These are phyloP conservation scores for Acanthamoeba castellanii DNA, from an alignment of 208 protist genomes.

Conservation along the genomic window DNA sequence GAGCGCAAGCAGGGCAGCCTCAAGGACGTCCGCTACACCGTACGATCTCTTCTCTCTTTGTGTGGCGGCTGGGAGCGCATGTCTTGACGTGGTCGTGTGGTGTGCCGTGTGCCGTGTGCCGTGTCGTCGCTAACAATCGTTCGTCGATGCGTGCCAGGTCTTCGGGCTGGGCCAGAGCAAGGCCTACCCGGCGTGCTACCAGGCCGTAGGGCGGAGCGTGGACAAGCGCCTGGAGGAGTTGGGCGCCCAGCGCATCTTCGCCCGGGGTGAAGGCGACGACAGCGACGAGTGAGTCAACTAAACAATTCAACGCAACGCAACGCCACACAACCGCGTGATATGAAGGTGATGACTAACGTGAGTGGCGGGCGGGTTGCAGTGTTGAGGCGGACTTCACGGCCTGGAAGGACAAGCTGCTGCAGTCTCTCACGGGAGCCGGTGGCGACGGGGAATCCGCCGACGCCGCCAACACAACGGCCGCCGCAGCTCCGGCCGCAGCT, in stretches of 20 bases:
- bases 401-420: constrained; percentile 84
- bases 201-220: constrained; percentile 85
- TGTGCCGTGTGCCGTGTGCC: background rate
- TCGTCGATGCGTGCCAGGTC: constrained; percentile 72
- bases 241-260: constrained; percentile 83
- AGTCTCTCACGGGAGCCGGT: background rate
- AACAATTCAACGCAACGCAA: background rate
- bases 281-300: constrained; percentile 79
- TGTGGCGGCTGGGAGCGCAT: background rate
- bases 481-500: background rate
- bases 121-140: background rate
- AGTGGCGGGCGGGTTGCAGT: background rate
- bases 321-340: background rate
- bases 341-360: background rate
- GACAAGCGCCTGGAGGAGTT: constrained; percentile 84
- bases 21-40: constrained; percentile 88
- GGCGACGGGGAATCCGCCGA: background rate
- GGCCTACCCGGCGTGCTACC: constrained; percentile 95
- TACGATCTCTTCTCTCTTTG: background rate
- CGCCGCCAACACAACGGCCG: background rate
- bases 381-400: constrained; percentile 89
- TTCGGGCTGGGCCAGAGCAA: constrained; percentile 95
- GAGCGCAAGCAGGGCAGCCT: constrained; percentile 77
- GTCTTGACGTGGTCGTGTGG: too few relatives aligned
- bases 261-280: constrained; percentile 87